Evolutionary conservation across 805 yeast species (phyloP).

Genomic region (Metschnikowia noctiluminum): DNA sequence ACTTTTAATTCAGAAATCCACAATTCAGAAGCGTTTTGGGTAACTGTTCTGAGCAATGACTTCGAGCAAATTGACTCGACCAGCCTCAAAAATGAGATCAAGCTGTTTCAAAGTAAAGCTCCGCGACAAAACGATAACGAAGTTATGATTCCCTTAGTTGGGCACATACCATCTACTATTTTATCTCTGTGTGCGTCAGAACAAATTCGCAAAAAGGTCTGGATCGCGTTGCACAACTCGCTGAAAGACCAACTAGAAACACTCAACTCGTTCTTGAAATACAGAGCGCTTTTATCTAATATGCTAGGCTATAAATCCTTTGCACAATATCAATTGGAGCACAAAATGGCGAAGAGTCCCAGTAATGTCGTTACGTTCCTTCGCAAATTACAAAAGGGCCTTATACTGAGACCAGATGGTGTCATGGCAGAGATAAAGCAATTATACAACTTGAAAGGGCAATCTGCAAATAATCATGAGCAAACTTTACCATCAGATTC

Average conservation of each 20-base stretch:
- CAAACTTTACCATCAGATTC: slow-evolving; percentile 1
- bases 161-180: slow-evolving; percentile 62
- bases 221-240: slow-evolving; percentile 73
- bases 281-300: slow-evolving; percentile 67
- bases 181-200: slow-evolving; percentile 56
- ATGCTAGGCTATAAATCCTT: slow-evolving; percentile 68
- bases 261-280: slow-evolving; percentile 56
- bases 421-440: slow-evolving; percentile 57
- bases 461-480: too few species aligned
- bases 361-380: slow-evolving; percentile 72
- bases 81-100: slow-evolving; percentile 25
- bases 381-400: slow-evolving; percentile 49
- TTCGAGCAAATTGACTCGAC: slow-evolving; percentile 25
- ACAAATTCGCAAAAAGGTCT: slow-evolving; percentile 58
- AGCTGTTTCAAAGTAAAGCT: slow-evolving; percentile 24
- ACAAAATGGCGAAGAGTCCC: slow-evolving; percentile 86
- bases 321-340: slow-evolving; percentile 78
- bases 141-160: slow-evolving; percentile 40
- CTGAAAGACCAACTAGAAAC: slow-evolving; percentile 57
- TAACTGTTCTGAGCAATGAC: slow-evolving; percentile 30
- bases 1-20: slow-evolving; percentile 57
- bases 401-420: slow-evolving; percentile 33
- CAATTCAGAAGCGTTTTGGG: slow-evolving; percentile 33
- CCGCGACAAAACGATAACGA: slow-evolving; percentile 9
- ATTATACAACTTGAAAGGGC: slow-evolving; percentile 37